Evolutionary conservation across 257 asterid genomes (phyloP).

Genomic region (Solanum virginianum): DNA sequence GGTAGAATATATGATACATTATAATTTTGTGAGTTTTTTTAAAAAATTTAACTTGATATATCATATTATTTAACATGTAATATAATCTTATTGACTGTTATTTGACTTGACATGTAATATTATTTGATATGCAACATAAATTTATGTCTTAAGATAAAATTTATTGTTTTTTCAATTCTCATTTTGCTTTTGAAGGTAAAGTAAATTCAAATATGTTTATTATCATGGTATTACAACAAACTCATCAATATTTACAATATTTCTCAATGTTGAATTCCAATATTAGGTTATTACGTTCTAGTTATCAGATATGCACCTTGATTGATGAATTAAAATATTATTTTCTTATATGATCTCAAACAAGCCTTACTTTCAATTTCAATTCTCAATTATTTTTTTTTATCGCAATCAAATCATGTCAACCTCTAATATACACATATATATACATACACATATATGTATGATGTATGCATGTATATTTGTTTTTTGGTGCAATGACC

Average conservation of each 20-base stretch:
- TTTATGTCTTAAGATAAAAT: no score
- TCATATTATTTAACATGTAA: no score
- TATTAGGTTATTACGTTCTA: not conserved
- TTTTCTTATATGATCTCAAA: not conserved
- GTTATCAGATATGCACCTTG: not conserved
- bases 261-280: not conserved
- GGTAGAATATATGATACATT: no score
- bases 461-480: no score
- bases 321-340: not conserved
- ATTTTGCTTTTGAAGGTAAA: not conserved
- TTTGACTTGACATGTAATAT: no score
- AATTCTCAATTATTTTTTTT: not conserved
- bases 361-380: not conserved
- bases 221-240: not conserved
- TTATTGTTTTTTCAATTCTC: not conserved
- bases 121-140: no score
- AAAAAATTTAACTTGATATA: no score
- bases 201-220: not conserved
- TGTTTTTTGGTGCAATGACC: no score
- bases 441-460: no score
- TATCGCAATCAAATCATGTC: not conserved
- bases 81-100: no score
- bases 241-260: not conserved
- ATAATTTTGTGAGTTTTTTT: no score
- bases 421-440: not conserved